Conservation (phyloP, 148 eudicot genomes). For the Mesembryanthemum crystallinum region DNA sequence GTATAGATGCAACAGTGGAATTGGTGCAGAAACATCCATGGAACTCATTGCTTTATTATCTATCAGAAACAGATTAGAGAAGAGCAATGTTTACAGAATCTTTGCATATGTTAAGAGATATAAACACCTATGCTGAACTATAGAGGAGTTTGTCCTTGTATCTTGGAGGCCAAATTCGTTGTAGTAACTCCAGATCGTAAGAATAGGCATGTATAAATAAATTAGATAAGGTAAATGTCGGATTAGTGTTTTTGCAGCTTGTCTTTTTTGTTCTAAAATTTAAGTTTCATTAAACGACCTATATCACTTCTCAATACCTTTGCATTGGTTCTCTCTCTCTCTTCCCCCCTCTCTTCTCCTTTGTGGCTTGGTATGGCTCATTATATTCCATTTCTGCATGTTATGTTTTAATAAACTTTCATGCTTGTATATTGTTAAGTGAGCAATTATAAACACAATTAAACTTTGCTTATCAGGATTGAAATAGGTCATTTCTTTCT, state of each 20-base stretch:
- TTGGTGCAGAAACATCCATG: background rate
- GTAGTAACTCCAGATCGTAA: background rate
- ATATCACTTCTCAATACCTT: conserved; percentile 4
- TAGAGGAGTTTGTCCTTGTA: background rate
- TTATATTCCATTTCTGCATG: background rate
- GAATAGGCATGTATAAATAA: background rate
- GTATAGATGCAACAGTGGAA: background rate
- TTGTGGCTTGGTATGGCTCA: background rate
- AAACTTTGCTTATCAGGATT: background rate
- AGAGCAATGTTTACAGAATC: background rate
- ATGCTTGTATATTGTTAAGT: background rate
- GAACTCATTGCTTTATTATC: too few relatives aligned
- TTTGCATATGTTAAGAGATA: background rate
- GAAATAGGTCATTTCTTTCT: conserved; percentile 10
- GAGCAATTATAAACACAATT: background rate
- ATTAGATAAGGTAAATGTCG: too few relatives aligned
- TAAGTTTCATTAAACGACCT: background rate
- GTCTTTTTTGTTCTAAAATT: background rate
- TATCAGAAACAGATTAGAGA: background rate
- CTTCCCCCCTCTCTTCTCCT: background rate
- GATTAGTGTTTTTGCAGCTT: background rate
- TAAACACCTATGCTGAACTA: background rate
- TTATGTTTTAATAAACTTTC: background rate
- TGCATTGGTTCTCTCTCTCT: background rate
- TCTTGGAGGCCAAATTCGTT: background rate